Conservation (phyloP, 768 basidiomycete species). For the Atractiella rhizophila region DNA sequence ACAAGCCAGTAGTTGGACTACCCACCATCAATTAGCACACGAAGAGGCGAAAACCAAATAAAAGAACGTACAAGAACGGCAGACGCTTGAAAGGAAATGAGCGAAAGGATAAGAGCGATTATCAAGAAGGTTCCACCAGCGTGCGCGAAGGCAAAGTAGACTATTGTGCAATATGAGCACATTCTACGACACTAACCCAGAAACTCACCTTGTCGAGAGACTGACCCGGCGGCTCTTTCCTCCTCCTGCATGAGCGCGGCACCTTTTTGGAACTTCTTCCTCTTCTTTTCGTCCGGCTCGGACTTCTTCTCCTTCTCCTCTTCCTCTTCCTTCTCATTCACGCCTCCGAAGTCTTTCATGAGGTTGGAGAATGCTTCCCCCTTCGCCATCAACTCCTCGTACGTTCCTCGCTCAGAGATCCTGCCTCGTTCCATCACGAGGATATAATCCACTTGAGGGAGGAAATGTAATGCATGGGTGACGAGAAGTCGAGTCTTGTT, state of each 20-base stretch:
- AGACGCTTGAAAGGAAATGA: constrained; percentile 42
- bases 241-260: constrained; percentile 53
- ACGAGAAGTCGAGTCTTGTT: constrained; percentile 65
- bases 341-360: constrained; percentile 43
- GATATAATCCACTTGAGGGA: constrained; percentile 68
- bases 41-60: constrained; percentile 2
- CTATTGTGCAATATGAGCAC: constrained; percentile 6
- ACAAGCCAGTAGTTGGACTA: constrained; percentile 35
- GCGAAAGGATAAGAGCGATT: constrained; percentile 36
- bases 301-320: constrained; percentile 28
- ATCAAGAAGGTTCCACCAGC: constrained; percentile 45
- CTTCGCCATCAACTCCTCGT: constrained; percentile 38
- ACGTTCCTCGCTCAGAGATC: constrained; percentile 62
- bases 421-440: constrained; percentile 48
- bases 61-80: constrained; percentile 38
- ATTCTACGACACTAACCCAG: not conserved
- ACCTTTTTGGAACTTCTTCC: constrained; percentile 23
- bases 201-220: constrained; percentile 23
- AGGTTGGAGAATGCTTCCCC: constrained; percentile 48
- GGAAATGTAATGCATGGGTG: constrained; percentile 74
- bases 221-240: constrained; percentile 53
- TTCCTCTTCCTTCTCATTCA: constrained; percentile 36
- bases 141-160: constrained; percentile 32
- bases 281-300: constrained; percentile 17
- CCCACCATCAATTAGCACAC: not conserved